Base-by-base conservation (phyloP, 2,329 filamentous ascomycete species). In the Arthrinium puccinioides region DNA sequence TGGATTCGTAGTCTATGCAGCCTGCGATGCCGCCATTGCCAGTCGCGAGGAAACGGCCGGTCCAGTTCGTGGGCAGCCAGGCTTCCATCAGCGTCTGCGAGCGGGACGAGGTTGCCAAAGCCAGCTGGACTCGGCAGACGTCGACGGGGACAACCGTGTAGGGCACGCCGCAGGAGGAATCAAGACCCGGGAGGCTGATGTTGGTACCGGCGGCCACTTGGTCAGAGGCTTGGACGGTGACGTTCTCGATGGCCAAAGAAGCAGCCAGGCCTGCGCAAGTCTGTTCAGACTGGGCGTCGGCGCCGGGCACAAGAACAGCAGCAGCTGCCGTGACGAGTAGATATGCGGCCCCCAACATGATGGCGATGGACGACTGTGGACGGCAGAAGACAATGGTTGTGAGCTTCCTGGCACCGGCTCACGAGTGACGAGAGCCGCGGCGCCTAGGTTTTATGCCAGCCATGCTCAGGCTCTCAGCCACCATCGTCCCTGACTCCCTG, bases 121-220 rank as follows among this genome's bases (percentile, higher is more conserved):
- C 28, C 16, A 36, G 23, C 11, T 18, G 44, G 4, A 58, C 44
- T 5, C 54, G 53, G 32, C 53, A 58, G 2, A 59, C 16, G 32
- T 55, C 39, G 7, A 33, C 30, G 14, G 39, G 14, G 10, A 47
- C 39, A 4, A 37, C 32, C n/a, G 50, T 43, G 13, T 14, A 41
- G 3, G 31, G 26, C 2, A 19, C 21, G 0, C 29, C 20, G 32
- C 67, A 69, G 31, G 61, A 53, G 19, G 48, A 47, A 35, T 64
- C 56, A 41, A 60, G 56, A 14, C 61, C 57, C 2, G 62, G 49
- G 13, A 66, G 44, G 9, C 48, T 59, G 20, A 62, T 38, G 33
- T 63, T 66, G 5, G 61, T 62, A 7, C 62, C 62, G 10, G 57
- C 62, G 13, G 57, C 14, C n/a, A 67, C 51, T 19, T 55, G 58